A percentile compares a stretch with the other conserved stretches of the same genome.
Conservation (phyloP, 2,329 filamentous ascomycete genomes). For the Colletotrichum cordylinicola region DNA sequence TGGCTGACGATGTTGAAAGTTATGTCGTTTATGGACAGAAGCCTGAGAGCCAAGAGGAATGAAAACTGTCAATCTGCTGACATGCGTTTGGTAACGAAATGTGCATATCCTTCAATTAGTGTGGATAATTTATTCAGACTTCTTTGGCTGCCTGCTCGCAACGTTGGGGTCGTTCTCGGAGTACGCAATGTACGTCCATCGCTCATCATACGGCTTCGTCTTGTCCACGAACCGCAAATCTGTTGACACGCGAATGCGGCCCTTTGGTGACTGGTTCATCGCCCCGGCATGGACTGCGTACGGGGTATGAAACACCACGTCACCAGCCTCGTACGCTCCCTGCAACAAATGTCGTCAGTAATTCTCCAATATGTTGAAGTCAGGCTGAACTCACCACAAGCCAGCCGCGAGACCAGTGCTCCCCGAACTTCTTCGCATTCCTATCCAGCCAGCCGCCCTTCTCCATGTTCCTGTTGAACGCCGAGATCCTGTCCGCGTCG, state of each 20-base stretch:
- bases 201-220: slow-evolving; percentile 53
- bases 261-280: slow-evolving; percentile 55
- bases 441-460: slow-evolving; percentile 53
- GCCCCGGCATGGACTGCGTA: slow-evolving; percentile 58
- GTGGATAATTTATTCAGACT: background rate
- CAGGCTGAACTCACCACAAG: background rate
- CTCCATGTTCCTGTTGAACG: slow-evolving; percentile 67
- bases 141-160: background rate
- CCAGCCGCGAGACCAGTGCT: background rate
- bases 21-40: background rate
- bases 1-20: background rate
- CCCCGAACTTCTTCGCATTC: slow-evolving; percentile 14
- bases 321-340: slow-evolving; percentile 40
- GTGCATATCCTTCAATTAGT: background rate
- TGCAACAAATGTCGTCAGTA: background rate
- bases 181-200: background rate
- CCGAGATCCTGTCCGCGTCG: slow-evolving; percentile 54
- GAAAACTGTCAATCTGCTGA: background rate
- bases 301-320: slow-evolving; percentile 43
- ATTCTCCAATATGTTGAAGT: too few relatives aligned
- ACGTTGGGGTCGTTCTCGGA: background rate
- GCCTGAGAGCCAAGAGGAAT: background rate
- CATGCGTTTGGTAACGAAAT: background rate
- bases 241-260: slow-evolving; percentile 59
- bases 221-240: slow-evolving; percentile 59